These are phyloP conservation scores for Mycena indigotica DNA, from an alignment of 768 basidiomycete genomes.

Conservation along the genomic window DNA sequence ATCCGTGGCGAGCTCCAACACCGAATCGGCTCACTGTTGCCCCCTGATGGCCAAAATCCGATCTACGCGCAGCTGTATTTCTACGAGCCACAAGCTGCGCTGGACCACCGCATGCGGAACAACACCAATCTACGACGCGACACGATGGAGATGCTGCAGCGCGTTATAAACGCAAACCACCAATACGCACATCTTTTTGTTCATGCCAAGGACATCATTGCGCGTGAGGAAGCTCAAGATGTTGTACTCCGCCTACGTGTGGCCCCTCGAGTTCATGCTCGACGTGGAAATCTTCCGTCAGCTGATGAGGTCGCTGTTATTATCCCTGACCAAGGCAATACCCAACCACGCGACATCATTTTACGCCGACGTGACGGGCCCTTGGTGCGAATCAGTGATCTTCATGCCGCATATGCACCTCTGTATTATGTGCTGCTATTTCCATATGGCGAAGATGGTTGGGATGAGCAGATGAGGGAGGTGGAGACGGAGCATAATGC, in stretches of 20 bases:
- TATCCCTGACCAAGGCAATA: not conserved
- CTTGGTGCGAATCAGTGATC: conserved; percentile 30
- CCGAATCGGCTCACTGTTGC: conserved; percentile 30
- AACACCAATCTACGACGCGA: conserved; percentile 27
- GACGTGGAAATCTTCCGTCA: conserved; percentile 39
- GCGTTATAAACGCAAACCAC: conserved; percentile 22
- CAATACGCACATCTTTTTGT: conserved; percentile 33
- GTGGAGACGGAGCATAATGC: conserved; percentile 12
- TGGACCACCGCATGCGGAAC: conserved; percentile 26
- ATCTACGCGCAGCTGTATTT: conserved; percentile 35
- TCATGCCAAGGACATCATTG: conserved; percentile 37
- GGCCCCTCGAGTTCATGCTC: conserved; percentile 24
- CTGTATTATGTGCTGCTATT: conserved; percentile 43
- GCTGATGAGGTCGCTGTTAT: conserved; percentile 1
- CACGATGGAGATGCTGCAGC: conserved; percentile 29
- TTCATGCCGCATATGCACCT: conserved; percentile 30
- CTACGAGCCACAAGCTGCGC: conserved; percentile 39
- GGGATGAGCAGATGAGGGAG: conserved; percentile 28
- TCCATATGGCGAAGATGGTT: conserved; percentile 35
- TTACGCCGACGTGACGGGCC: conserved; percentile 17
- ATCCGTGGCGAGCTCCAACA: conserved; percentile 38
- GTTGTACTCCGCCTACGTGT: conserved; percentile 23
- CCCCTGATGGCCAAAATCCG: conserved; percentile 22
- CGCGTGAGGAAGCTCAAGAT: conserved; percentile 22
- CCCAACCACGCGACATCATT: conserved; percentile 2